phyloP scores from a whole-genome alignment of 2,329 filamentous ascomycete genomes.

The Blastomyces percursus region DNA sequence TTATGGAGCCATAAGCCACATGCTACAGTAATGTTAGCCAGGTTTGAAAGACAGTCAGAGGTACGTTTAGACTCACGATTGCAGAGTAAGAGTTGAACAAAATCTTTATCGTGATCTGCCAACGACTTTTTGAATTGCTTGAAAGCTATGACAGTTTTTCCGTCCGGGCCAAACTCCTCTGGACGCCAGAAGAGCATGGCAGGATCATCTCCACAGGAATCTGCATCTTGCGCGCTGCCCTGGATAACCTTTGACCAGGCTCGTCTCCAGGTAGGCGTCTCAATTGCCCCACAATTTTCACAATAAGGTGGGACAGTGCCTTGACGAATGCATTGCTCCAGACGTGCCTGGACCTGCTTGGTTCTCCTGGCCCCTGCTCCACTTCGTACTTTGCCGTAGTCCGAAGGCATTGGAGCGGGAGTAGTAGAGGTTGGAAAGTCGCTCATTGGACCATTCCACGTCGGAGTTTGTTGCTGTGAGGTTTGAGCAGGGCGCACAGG shows the following conservation, averaged over 20 bases:
- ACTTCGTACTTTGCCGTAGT: slow-evolving; percentile 33
- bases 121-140: slow-evolving; percentile 65
- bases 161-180: slow-evolving; percentile 51
- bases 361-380: slow-evolving; percentile 52
- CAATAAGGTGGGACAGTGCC: slow-evolving; percentile 84
- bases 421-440: slow-evolving; percentile 34
- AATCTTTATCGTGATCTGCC: slow-evolving; percentile 56
- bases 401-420: slow-evolving; percentile 21
- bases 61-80: slow-evolving; percentile 54
- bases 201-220: slow-evolving; percentile 62
- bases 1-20: slow-evolving; percentile 94
- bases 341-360: slow-evolving; percentile 49
- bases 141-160: slow-evolving; percentile 51
- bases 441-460: slow-evolving; percentile 36
- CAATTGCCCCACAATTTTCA: slow-evolving; percentile 84
- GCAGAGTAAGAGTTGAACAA: slow-evolving; percentile 67
- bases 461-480: slow-evolving; percentile 33
- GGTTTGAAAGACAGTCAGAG: slow-evolving; percentile 6
- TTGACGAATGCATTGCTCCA: slow-evolving; percentile 53
- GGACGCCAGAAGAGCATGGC: slow-evolving; percentile 64
- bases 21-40: slow-evolving; percentile 39
- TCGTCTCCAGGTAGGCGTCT: slow-evolving; percentile 93
- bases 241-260: slow-evolving; percentile 69
- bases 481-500: slow-evolving; percentile 27
- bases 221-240: slow-evolving; percentile 58